Percentiles rank a stretch among this genome's conserved stretches.
These are phyloP conservation scores for Aspergillus incahuasiensis DNA, from an alignment of 495 filamentous ascomycete genomes.

Conservation along the genomic window DNA sequence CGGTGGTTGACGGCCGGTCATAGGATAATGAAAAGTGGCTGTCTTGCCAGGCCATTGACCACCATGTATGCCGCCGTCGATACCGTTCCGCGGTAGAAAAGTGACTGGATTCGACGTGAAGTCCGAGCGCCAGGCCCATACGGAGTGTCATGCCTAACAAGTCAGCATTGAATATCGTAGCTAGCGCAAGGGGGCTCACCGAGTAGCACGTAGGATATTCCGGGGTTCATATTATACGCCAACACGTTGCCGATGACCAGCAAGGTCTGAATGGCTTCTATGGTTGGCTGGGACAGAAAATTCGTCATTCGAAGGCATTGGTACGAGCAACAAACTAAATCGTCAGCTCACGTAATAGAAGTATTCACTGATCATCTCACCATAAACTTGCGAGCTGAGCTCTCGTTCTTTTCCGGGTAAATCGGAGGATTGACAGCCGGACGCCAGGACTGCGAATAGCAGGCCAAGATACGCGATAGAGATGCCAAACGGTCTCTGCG, in stretches of 20 bases:
- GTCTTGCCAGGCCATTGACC: constrained; percentile 61
- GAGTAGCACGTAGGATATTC: constrained; percentile 54
- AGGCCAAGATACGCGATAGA: constrained; percentile 63
- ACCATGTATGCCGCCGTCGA: constrained; percentile 45
- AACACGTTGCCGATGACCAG: constrained; percentile 56
- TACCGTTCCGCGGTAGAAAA: constrained; percentile 39
- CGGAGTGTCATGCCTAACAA: constrained; percentile 49
- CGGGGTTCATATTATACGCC: constrained; percentile 64
- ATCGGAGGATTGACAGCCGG: constrained; percentile 76
- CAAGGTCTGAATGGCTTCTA: constrained; percentile 55
- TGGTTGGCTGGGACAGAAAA: constrained; percentile 53
- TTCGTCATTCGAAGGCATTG: constrained; percentile 61
- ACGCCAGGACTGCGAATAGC: constrained; percentile 73
- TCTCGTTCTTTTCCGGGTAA: constrained; percentile 56
- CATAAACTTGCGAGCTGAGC: constrained; percentile 55
- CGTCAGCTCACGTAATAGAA: constrained; percentile 1
- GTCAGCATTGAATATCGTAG: not conserved
- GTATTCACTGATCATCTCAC: constrained; percentile 23
- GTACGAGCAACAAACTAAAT: constrained; percentile 55
- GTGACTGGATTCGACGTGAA: constrained; percentile 50
- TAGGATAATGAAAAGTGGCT: constrained; percentile 58
- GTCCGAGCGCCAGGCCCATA: constrained; percentile 52
- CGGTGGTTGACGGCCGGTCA: constrained; percentile 51
- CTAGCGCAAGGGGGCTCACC: constrained; percentile 23
- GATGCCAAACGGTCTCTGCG: constrained; percentile 50